phyloP scores from a whole-genome alignment of 2,329 filamentous ascomycete species.

The Beauveria scarabaeidicola region DNA sequence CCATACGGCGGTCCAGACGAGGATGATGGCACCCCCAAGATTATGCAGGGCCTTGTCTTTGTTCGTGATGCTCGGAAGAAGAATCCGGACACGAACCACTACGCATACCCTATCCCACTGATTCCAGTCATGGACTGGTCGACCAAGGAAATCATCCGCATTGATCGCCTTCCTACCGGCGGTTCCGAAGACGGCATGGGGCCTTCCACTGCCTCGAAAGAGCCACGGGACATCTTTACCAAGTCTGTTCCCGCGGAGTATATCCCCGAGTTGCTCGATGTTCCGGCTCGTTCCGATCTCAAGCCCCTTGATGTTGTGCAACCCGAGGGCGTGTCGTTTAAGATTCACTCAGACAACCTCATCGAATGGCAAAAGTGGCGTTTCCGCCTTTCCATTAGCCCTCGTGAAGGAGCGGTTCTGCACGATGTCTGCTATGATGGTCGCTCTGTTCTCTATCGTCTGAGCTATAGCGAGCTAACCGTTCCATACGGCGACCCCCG shows the following conservation, averaged over 20 bases:
- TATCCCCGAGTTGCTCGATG: constrained; percentile 41
- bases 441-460: constrained; percentile 55
- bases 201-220: constrained; percentile 24
- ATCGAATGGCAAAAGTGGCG: constrained; percentile 60
- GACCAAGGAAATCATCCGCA: constrained; percentile 45
- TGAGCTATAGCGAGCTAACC: constrained; percentile 62
- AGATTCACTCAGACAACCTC: constrained; percentile 38
- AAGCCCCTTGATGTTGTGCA: constrained; percentile 69
- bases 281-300: constrained; percentile 39
- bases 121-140: constrained; percentile 50
- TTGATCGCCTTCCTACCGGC: constrained; percentile 48
- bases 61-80: constrained; percentile 33
- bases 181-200: constrained; percentile 37
- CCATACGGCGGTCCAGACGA: constrained; percentile 49
- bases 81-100: constrained; percentile 52
- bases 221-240: constrained; percentile 38
- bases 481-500: constrained; percentile 61
- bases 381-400: constrained; percentile 61
- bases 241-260: constrained; percentile 35
- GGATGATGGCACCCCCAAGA: constrained; percentile 31
- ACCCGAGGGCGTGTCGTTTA: constrained; percentile 59
- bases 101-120: constrained; percentile 51
- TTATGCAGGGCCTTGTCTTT: constrained; percentile 44
- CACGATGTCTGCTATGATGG: constrained; percentile 62
- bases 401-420: constrained; percentile 60